Conservation (phyloP, 1,139 yeast species). For the Suhomyces anneliseae region DNA sequence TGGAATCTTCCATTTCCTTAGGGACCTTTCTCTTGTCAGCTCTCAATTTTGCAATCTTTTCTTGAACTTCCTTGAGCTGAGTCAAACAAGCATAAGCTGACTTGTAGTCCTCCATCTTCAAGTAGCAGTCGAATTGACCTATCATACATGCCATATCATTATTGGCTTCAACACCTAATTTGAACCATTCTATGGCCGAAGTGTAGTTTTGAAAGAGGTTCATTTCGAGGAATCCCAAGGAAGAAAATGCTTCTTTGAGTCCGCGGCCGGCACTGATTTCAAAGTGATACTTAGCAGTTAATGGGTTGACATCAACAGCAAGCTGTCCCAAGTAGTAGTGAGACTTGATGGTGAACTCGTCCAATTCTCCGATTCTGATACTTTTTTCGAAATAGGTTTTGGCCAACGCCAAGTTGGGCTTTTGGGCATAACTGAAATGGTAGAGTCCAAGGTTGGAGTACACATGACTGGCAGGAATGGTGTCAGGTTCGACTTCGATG, state of each 20-base stretch:
- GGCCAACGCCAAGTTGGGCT: conserved; percentile 52
- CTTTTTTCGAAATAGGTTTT: conserved; percentile 61
- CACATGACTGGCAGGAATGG: conserved; percentile 71
- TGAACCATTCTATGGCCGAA: conserved; percentile 81
- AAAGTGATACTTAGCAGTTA: conserved; percentile 63
- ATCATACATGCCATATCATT: conserved; percentile 63
- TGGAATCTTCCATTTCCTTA: conserved; percentile 22
- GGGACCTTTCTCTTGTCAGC: conserved; percentile 21
- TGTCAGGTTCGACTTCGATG: conserved; percentile 51
- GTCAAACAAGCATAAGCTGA: conserved; percentile 29
- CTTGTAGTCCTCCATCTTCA: conserved; percentile 26
- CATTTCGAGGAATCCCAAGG: conserved; percentile 76
- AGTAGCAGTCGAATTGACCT: conserved; percentile 68
- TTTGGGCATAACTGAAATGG: conserved; percentile 45
- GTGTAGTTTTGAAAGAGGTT: conserved; percentile 55
- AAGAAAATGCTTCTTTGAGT: conserved; percentile 69
- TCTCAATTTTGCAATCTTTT: conserved; percentile 23
- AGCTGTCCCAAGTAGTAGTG: conserved; percentile 80
- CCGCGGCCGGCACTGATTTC: conserved; percentile 79
- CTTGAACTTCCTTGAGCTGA: conserved; percentile 24
- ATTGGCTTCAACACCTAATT: conserved; percentile 66
- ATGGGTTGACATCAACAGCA: conserved; percentile 55
- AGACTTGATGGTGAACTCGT: conserved; percentile 57
- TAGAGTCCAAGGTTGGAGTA: conserved; percentile 69
- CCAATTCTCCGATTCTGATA: conserved; percentile 57